These are phyloP conservation scores for Leishmania arabica DNA, from an alignment of 208 protist species.

Conservation along the genomic window DNA sequence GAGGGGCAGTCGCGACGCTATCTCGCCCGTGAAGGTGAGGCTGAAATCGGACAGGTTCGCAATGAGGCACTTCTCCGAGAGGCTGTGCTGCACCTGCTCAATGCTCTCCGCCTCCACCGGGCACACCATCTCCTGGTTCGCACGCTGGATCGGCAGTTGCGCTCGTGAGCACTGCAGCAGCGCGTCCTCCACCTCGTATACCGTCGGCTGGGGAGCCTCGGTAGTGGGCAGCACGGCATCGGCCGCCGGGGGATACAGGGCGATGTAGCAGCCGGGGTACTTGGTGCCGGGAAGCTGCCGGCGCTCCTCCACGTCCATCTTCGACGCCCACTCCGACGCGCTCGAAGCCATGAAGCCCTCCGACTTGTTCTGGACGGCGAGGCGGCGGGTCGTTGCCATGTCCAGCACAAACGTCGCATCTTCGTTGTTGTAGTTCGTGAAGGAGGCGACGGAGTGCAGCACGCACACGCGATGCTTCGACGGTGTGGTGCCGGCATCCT, in stretches of 20 bases:
- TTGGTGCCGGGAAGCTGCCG: constrained; percentile 40
- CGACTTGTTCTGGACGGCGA: constrained; percentile 54
- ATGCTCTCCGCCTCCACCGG: constrained; percentile 60
- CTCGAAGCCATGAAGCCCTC: constrained; percentile 76
- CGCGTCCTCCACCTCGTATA: constrained; percentile 71
- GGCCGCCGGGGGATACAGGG: constrained; percentile 66
- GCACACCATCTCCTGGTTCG: constrained; percentile 36
- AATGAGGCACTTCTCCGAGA: constrained; percentile 82
- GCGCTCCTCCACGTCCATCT: constrained; percentile 65
- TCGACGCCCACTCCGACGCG: constrained; percentile 74
- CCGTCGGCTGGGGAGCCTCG: constrained; percentile 32
- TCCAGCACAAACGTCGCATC: constrained; percentile 79
- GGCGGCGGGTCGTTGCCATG: constrained; percentile 67
- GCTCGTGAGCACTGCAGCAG: constrained; percentile 78
- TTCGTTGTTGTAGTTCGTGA: constrained; percentile 52
- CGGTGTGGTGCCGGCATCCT: constrained; percentile 11
- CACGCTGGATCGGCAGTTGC: constrained; percentile 51
- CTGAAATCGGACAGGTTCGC: constrained; percentile 42
- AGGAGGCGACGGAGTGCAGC: constrained; percentile 27
- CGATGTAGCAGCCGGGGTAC: constrained; percentile 68
- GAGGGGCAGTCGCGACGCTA: constrained; percentile 72
- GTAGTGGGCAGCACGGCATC: constrained; percentile 47
- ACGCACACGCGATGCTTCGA: constrained; percentile 73
- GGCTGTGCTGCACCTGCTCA: constrained; percentile 64
- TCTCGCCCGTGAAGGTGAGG: constrained; percentile 87